Percentiles rank a stretch among this genome's conserved stretches.
Conservation (phyloP, 148 eudicot genomes). For the Salicornia ramosissima region DNA sequence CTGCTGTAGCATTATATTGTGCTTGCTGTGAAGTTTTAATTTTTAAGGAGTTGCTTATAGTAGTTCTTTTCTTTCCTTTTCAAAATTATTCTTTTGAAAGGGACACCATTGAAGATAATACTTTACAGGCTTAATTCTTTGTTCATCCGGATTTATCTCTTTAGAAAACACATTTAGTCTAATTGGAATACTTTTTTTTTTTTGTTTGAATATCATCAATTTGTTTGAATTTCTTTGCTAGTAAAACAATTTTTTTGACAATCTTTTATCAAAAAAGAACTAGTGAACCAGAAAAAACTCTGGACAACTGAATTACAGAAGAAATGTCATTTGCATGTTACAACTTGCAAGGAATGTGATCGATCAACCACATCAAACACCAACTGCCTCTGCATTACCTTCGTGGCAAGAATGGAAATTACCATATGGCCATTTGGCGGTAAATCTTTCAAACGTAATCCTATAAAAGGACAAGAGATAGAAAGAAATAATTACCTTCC, state of each 20-base stretch:
- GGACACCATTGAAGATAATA: background rate
- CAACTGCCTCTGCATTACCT: background rate
- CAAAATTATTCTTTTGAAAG: background rate
- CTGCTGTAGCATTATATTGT: background rate
- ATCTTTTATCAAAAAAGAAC: too few species aligned
- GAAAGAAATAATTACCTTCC: too few species aligned
- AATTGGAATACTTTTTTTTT: background rate
- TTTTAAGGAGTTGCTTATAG: background rate
- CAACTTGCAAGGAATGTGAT: background rate
- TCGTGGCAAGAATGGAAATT: background rate
- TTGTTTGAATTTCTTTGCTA: background rate
- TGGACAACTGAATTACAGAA: background rate
- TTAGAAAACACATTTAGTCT: background rate
- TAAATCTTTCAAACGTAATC: background rate
- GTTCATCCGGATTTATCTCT: background rate
- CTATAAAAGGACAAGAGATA: too few species aligned
- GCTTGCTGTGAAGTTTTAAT: slow-evolving; percentile 3
- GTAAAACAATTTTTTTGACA: background rate
- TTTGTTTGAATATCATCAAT: background rate
- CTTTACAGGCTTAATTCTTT: background rate
- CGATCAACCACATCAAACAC: slow-evolving; percentile 13
- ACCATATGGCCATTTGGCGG: background rate
- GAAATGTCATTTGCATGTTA: background rate
- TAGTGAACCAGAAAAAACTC: too few species aligned
- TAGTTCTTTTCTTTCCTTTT: background rate